Evolutionary conservation across 2,329 filamentous ascomycete species (phyloP), one percentile per base, ranked within the genome.

Genomic region (Meredithiella fracta): DNA sequence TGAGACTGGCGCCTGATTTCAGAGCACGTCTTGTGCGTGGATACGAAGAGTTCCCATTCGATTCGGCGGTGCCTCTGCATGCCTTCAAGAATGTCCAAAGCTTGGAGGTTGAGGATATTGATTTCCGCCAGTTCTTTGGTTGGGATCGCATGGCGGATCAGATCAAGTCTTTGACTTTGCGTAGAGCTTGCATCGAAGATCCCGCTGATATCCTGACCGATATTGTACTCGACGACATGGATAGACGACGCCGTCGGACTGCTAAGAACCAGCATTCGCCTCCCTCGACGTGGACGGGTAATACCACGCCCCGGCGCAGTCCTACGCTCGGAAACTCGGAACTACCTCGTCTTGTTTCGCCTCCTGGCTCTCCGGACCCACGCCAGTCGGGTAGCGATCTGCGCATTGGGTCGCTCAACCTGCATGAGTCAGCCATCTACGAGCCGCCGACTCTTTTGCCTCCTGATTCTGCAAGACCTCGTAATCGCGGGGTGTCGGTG

Each of bases 11-110:
- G 26, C 90, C 90, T n/a, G 92, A 98, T 68, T 90, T 89, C 73
- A 86, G 88, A 62, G 90, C 91, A 51, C 83, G 85, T 54, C 73
- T 96, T 59, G 96, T 98, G 62, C 79, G 83, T 62, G 91, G 91
- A 26, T 97, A 92, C 66, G 92, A 98, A 68, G 91, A 96, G 68
- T 98, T 97, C 62, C 92, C 92, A 2, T 96, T 97, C 68, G 92
- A 98, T 68, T 95, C 88, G 23, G 92, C 92, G 20, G 92, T 98
- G 29, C 92, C 92, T 20, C 75, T 98, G n/a, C 85, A 94, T 67
- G 86, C 86, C 7, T 97, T 98, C 78, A 97, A 98, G 71, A 98
- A 97, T 63, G 73, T 97, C 55, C 91, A 91, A 69, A 85, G 88
- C 22, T 75, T 98, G 61, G 92, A 98, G 68, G 86, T 98, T 54